Percentiles rank a stretch among this genome's conserved stretches.
Conservation (phyloP, 768 basidiomycete species). For the Cytidiella melzeri region DNA sequence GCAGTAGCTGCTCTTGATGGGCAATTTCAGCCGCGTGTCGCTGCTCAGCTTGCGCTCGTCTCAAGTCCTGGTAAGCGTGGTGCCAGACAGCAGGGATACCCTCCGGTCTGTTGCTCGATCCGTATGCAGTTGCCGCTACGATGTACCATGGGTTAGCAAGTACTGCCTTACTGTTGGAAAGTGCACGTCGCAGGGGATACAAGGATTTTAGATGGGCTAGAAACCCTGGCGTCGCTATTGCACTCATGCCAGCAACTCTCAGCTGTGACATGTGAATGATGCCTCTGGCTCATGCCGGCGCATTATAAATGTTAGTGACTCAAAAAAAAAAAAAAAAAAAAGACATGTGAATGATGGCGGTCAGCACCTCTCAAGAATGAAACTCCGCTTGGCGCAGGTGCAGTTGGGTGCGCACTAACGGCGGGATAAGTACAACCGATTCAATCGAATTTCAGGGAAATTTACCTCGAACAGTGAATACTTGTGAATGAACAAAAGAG, state of each 20-base stretch:
- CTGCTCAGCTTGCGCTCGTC: conserved; percentile 14
- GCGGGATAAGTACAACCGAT: no score
- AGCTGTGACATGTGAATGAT: no score
- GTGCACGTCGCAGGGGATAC: conserved; percentile 31
- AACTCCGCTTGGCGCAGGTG: no score
- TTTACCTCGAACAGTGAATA: no score
- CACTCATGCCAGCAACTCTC: conserved; percentile 2
- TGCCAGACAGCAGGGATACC: conserved; percentile 50
- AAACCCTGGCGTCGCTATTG: conserved; percentile 35
- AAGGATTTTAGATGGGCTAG: conserved; percentile 38
- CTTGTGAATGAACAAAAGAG: no score
- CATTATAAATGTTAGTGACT: no score
- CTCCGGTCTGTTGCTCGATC: conserved; percentile 53
- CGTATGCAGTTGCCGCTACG: conserved; percentile 49
- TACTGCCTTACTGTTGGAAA: conserved; percentile 17
- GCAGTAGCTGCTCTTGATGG: conserved; percentile 31
- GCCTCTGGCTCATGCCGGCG: no score
- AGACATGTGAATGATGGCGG: no score
- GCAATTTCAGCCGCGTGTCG: conserved; percentile 7
- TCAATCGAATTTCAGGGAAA: no score
- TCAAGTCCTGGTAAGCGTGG: conserved; percentile 41
- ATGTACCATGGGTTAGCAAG: conserved; percentile 53
- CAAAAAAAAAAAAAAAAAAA: no score
- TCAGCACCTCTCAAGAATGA: no score
- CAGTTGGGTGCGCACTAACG: no score